Conservation (phyloP, 2,329 filamentous ascomycete genomes). For the Penicillium sp. region DNA sequence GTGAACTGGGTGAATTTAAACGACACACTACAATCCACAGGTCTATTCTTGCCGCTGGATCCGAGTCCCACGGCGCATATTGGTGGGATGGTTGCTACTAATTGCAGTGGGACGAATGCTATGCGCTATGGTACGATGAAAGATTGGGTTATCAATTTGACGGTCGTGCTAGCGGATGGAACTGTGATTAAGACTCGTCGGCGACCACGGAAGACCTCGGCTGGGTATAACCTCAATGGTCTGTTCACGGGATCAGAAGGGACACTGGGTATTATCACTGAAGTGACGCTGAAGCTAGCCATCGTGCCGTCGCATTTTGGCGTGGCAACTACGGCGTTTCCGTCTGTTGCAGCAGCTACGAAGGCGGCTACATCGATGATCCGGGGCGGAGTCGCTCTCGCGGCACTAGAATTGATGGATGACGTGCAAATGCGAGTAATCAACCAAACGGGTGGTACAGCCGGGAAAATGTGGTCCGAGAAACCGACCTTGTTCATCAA, state of each 20-base stretch:
- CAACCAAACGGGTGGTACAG: conserved; percentile 68
- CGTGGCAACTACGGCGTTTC: conserved; percentile 68
- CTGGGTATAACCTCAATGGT: conserved; percentile 73
- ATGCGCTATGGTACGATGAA: conserved; percentile 76
- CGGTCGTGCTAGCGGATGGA: conserved; percentile 73
- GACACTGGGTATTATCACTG: conserved; percentile 73
- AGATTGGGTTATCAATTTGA: conserved; percentile 74
- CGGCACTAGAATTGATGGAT: conserved; percentile 63
- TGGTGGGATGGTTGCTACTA: conserved; percentile 69
- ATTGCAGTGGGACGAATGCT: conserved; percentile 68
- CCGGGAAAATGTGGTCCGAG: conserved; percentile 50
- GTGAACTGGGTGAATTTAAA: conserved; percentile 92
- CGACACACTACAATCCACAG: conserved; percentile 71
- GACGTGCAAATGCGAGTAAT: conserved; percentile 70
- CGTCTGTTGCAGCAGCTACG: conserved; percentile 66
- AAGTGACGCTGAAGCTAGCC: conserved; percentile 71
- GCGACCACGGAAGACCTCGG: conserved; percentile 71
- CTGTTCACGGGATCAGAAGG: conserved; percentile 75
- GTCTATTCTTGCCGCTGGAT: conserved; percentile 90
- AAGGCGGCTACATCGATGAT: conserved; percentile 67
- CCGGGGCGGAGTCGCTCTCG: conserved; percentile 70
- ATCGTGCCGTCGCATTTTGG: conserved; percentile 67
- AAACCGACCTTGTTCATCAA: conserved; percentile 54
- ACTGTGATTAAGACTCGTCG: conserved; percentile 65
- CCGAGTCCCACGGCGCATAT: conserved; percentile 71